Percentiles rank a stretch among this genome's conserved stretches.
phyloP scores from a whole-genome alignment of 1,284 basidiomycete species.

The Clitocybe nebularis region DNA sequence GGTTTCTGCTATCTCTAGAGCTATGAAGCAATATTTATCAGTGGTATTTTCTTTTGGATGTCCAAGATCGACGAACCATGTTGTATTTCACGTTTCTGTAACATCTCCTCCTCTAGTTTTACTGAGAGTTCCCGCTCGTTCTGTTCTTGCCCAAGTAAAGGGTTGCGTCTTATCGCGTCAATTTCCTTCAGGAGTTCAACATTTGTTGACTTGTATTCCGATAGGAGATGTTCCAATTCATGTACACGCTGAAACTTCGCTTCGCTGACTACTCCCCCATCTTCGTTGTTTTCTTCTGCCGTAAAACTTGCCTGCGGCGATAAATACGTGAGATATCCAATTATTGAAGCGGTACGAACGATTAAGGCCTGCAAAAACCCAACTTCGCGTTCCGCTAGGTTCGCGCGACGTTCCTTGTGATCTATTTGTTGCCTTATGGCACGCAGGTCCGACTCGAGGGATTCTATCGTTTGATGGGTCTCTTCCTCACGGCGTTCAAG shows the following conservation, averaged over 20 bases:
- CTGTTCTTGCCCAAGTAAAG: constrained; percentile 19
- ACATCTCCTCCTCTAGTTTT: constrained; percentile 38
- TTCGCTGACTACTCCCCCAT: constrained; percentile 26
- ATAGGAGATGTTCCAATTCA: constrained; percentile 55
- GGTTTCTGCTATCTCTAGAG: constrained; percentile 36
- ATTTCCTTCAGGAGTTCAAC: constrained; percentile 40
- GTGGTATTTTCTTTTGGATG: neutral
- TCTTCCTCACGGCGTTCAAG: constrained; percentile 33
- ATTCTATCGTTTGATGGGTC: constrained; percentile 27
- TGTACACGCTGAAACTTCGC: constrained; percentile 39
- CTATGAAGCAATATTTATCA: constrained; percentile 29
- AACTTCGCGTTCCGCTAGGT: constrained; percentile 55
- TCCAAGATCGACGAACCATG: constrained; percentile 36
- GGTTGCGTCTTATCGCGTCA: constrained; percentile 33
- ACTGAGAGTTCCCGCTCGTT: constrained; percentile 36
- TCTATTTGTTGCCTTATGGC: constrained; percentile 38
- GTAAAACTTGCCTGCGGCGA: constrained; percentile 53
- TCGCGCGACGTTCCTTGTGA: constrained; percentile 42
- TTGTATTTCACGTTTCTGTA: constrained; percentile 34
- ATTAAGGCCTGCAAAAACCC: constrained; percentile 60
- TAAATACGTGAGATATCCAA: neutral
- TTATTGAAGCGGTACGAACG: constrained; percentile 33
- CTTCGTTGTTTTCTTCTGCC: constrained; percentile 41
- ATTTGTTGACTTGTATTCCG: constrained; percentile 51
- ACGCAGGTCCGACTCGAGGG: constrained; percentile 34